These are phyloP conservation scores for Protea cynaroides DNA, from an alignment of 164 flowering plant species.

Conservation along the genomic window DNA sequence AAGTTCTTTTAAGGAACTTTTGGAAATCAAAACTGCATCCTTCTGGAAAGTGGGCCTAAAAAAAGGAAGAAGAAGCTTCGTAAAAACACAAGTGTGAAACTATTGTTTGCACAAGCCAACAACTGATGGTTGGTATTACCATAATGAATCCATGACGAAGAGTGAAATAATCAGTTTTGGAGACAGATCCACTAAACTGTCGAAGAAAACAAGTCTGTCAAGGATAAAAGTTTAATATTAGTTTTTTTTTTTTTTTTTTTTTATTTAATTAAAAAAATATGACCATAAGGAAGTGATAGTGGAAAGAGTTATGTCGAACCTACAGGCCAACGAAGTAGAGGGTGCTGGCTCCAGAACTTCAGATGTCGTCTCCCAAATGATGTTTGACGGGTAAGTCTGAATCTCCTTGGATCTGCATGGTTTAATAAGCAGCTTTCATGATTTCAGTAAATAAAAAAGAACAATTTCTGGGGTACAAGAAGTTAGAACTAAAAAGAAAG, in stretches of 20 bases:
- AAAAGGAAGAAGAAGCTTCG: neutral
- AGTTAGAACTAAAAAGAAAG: no score
- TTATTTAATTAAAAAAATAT: no score
- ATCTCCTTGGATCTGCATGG: slow-evolving; percentile 49
- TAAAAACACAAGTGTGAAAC: neutral
- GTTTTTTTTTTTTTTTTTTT: neutral
- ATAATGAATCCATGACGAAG: slow-evolving; percentile 70
- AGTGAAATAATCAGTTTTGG: slow-evolving; percentile 52
- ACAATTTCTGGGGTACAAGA: neutral
- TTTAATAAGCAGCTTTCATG: neutral
- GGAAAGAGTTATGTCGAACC: slow-evolving; percentile 8
- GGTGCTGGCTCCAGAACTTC: slow-evolving; percentile 38
- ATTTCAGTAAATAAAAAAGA: no score
- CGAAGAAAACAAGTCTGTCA: slow-evolving; percentile 47
- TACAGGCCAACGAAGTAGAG: slow-evolving; percentile 52
- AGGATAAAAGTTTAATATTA: neutral
- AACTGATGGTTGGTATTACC: slow-evolving; percentile 24
- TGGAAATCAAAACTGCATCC: slow-evolving; percentile 38
- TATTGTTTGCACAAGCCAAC: neutral
- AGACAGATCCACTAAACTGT: slow-evolving; percentile 46
- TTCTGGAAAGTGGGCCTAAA: slow-evolving; percentile 45
- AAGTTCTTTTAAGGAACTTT: slow-evolving; percentile 35
- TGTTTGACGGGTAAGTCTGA: slow-evolving; percentile 50
- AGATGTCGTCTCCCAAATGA: slow-evolving; percentile 54
- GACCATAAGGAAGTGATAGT: no score